Base-by-base conservation (phyloP, 495 filamentous ascomycete genomes). In the Trichoderma asperelloides region DNA sequence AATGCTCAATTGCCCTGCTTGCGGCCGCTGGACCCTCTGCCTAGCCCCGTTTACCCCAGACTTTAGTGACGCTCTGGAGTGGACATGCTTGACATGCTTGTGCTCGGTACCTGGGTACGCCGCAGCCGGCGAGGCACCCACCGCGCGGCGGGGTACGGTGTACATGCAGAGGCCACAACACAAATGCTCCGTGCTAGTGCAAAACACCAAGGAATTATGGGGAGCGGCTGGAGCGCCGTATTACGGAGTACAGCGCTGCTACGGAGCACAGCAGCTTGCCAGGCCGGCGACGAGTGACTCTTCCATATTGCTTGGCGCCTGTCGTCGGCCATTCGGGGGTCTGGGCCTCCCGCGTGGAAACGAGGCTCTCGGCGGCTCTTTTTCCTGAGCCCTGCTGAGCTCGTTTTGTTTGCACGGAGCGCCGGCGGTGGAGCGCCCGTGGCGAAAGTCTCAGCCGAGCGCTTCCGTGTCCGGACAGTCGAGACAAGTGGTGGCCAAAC, bases 71-170 rank as follows among this genome's bases (percentile, higher is more conserved):
- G 55, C 25, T 60, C 12, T 51, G n/a, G 8, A 51, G 47, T 51
- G 47, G 47, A 51, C 21, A n/a, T 60, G 18, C 18, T 6, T 25
- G n/a, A n/a, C 21, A 21, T 28, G 27, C 13, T 47, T 47, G 43
- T 60, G 55, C 27, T 60, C 55, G 55, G 55, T 60, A 60, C 55
- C 55, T 60, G 55, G 55, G 55, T 60, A 30, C 55, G 55, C 12
- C 12, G 16, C 28, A 30, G 55, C 25, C 27, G 55, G 55, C 28
- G 23, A 11, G 23, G 12, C 55, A 15, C 1, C 55, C 55, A 21
- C 55, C 13, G 25, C 23, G 25, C 55, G 25, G 55, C 55, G 55
- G 55, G 55, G 55, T 60, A 60, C 55, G 55, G 55, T 60, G 55
- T 60, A 30, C 55, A 30, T 60, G 55, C 55, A 51, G 47, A 25